These are phyloP conservation scores for Chrysanthemum seticuspe DNA, from an alignment of 129 eudicot species.

Conservation along the genomic window DNA sequence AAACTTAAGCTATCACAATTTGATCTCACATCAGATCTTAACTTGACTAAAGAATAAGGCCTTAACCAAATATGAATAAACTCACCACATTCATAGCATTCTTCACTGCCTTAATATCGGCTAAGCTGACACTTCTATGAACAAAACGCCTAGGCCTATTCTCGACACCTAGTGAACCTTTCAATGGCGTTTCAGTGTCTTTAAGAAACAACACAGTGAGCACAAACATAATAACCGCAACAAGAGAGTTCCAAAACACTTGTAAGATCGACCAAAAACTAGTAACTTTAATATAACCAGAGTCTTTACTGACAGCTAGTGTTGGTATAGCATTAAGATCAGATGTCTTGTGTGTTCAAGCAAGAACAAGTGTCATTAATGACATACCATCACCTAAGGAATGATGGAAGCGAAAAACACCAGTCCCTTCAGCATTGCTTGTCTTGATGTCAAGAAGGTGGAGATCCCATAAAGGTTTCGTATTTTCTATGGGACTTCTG, in stretches of 20 bases:
- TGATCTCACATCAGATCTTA: background rate
- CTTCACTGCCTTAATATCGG: constrained; percentile 46
- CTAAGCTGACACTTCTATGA: constrained; percentile 35
- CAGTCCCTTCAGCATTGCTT: constrained; percentile 23
- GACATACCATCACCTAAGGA: constrained; percentile 55
- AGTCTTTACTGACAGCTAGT: constrained; percentile 24
- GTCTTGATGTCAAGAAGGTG: constrained; percentile 47
- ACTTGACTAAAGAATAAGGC: no score
- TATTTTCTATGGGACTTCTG: constrained; percentile 35
- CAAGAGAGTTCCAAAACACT: constrained; percentile 42
- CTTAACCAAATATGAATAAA: background rate
- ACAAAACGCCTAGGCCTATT: constrained; percentile 42
- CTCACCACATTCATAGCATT: constrained; percentile 49
- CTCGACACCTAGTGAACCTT: constrained; percentile 38
- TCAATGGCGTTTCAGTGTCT: constrained; percentile 45
- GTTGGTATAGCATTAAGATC: constrained; percentile 37
- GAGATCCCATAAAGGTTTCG: constrained; percentile 52
- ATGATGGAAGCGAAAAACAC: constrained; percentile 49
- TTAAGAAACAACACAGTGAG: constrained; percentile 43
- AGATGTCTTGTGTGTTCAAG: constrained; percentile 36
- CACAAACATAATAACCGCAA: constrained; percentile 33
- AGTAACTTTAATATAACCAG: constrained; percentile 28
- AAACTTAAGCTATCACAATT: background rate
- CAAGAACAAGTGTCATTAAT: constrained; percentile 43
- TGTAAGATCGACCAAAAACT: constrained; percentile 27